Conservation (phyloP, 2,329 filamentous ascomycete genomes). For the Lecanoromycetidae sp. region DNA sequence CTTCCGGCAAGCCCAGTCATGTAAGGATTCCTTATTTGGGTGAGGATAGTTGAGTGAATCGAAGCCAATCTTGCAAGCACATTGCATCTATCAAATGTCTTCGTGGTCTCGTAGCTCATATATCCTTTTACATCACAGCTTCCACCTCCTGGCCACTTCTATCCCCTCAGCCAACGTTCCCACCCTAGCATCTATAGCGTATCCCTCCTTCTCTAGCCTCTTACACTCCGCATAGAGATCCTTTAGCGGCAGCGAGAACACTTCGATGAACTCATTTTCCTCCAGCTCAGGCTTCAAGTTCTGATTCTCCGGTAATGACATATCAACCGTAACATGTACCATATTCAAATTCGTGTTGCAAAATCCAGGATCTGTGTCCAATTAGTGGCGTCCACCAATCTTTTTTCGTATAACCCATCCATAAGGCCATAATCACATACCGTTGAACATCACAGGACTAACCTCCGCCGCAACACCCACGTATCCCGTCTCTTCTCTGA, state of each 20-base stretch:
- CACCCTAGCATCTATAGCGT: conserved; percentile 66
- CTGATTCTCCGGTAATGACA: conserved; percentile 56
- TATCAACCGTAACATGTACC: conserved; percentile 62
- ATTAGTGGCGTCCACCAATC: no score
- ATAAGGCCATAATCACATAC: conserved; percentile 22
- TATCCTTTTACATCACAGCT: neutral
- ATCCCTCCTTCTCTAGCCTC: conserved; percentile 56
- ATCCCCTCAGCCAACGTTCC: conserved; percentile 69
- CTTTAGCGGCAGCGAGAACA: conserved; percentile 55
- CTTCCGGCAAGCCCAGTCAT: no score
- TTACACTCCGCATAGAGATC: conserved; percentile 56
- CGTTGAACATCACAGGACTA: conserved; percentile 35
- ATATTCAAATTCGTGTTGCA: conserved; percentile 40
- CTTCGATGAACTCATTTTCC: conserved; percentile 72
- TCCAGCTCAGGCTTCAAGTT: conserved; percentile 58
- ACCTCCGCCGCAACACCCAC: conserved; percentile 36
- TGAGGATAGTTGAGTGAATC: no score
- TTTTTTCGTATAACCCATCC: neutral
- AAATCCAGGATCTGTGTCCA: conserved; percentile 35
- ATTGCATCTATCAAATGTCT: no score
- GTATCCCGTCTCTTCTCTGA: conserved; percentile 53
- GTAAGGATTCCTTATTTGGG: no score
- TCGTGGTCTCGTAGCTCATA: neutral
- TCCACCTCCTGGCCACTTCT: conserved; percentile 45
- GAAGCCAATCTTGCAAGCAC: no score